Conservation (phyloP, 257 asterid species). For the Verbascum thapsus region DNA sequence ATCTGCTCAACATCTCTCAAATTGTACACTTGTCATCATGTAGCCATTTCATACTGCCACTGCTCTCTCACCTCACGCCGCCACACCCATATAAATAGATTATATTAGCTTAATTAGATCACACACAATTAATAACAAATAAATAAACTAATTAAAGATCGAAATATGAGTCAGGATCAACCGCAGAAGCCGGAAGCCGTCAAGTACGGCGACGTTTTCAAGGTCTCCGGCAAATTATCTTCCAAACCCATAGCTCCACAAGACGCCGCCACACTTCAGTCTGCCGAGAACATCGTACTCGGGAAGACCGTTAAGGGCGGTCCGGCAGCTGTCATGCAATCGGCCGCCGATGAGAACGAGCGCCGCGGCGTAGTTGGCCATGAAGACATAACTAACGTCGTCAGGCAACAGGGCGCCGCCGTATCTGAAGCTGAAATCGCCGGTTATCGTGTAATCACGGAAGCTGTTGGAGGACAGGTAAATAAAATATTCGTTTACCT, state of each 20-base stretch:
- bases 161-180: slow-evolving; percentile 59
- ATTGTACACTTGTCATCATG: background rate
- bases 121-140: too few species aligned
- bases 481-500: background rate
- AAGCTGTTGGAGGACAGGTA: slow-evolving; percentile 68
- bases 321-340: slow-evolving; percentile 57
- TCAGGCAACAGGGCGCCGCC: slow-evolving; percentile 47
- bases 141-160: too few species aligned
- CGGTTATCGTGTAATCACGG: slow-evolving; percentile 52
- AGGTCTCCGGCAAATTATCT: slow-evolving; percentile 58
- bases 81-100: background rate
- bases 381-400: slow-evolving; percentile 35
- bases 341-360: slow-evolving; percentile 59
- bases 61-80: slow-evolving; percentile 21
- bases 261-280: slow-evolving; percentile 66
- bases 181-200: slow-evolving; percentile 45
- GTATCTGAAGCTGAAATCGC: slow-evolving; percentile 46
- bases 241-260: slow-evolving; percentile 56
- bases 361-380: slow-evolving; percentile 45
- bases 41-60: slow-evolving; percentile 10
- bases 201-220: slow-evolving; percentile 65
- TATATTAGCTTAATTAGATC: too few species aligned
- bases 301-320: slow-evolving; percentile 55
- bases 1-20: too few species aligned
- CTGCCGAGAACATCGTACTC: slow-evolving; percentile 53